A percentile compares a stretch with the other conserved stretches of the same genome.
These are phyloP conservation scores for Saccharomyces hybrid DNA, from an alignment of 1,139 yeast genomes.

Conservation along the genomic window DNA sequence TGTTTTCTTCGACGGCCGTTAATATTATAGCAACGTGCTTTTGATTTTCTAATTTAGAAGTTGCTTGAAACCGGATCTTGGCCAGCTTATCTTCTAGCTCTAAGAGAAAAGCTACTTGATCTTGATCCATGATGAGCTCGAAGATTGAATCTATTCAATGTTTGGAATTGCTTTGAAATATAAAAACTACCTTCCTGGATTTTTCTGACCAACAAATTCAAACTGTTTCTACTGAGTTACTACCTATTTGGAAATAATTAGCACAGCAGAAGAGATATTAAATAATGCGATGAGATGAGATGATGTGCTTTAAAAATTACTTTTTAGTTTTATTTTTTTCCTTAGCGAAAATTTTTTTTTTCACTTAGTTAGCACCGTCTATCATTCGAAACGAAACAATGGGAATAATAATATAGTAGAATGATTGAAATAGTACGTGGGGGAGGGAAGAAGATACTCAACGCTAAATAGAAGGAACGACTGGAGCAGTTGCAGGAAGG, in stretches of 20 bases:
- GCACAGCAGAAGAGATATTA: not conserved
- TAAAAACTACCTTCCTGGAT: not conserved
- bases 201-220: not conserved
- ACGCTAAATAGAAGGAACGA: not conserved
- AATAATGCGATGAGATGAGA: not conserved
- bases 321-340: no score
- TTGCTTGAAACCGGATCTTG: slow-evolving; percentile 61
- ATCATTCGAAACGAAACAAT: not conserved
- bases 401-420: no score
- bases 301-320: not conserved
- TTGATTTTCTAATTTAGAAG: slow-evolving; percentile 77
- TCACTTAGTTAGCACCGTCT: not conserved
- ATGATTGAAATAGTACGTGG: not conserved
- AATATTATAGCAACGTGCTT: slow-evolving; percentile 69
- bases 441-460: not conserved
- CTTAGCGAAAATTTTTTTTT: not conserved
- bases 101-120: slow-evolving; percentile 45
- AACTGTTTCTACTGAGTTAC: no score
- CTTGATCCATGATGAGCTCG: slow-evolving; percentile 29
- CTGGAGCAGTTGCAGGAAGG: no score
- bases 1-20: slow-evolving; percentile 84
- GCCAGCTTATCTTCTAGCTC: slow-evolving; percentile 62
- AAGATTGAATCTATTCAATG: not conserved
- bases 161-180: not conserved
- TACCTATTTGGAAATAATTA: not conserved